phyloP scores from a whole-genome alignment of 805 yeast genomes.

The Hanseniaspora jakobsenii region DNA sequence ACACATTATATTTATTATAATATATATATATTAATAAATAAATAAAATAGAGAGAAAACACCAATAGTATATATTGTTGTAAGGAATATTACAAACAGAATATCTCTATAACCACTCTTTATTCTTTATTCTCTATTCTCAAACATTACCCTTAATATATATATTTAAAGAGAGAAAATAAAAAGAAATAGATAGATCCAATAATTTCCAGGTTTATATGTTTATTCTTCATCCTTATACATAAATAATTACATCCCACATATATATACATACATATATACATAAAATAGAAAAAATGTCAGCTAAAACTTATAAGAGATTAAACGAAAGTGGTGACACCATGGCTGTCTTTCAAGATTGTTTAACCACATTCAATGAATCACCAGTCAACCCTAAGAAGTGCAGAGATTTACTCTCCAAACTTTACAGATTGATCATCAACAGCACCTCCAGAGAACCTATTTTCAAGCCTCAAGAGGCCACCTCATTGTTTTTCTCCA shows the following conservation, averaged over 20 bases:
- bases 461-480: constrained; percentile 80
- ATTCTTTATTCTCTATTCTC: too few species aligned
- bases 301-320: constrained; percentile 68
- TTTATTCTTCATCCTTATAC: not conserved
- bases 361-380: constrained; percentile 78
- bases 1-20: too few species aligned
- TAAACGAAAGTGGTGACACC: constrained; percentile 79
- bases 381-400: constrained; percentile 77
- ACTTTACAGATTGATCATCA: constrained; percentile 54
- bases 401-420: constrained; percentile 76
- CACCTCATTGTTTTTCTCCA: constrained; percentile 82
- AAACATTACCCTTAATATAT: not conserved
- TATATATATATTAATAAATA: too few species aligned
- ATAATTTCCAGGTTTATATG: too few species aligned
- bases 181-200: too few species aligned
- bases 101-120: too few species aligned
- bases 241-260: not conserved
- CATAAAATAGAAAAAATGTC: too few species aligned
- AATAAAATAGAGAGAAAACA: too few species aligned
- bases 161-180: too few species aligned
- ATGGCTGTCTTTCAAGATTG: constrained; percentile 97
- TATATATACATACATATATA: not conserved
- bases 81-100: too few species aligned
- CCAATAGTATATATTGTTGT: too few species aligned
- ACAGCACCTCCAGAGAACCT: constrained; percentile 7